Conservation (phyloP, 257 asterid genomes). For the Buddleja alternifolia region DNA sequence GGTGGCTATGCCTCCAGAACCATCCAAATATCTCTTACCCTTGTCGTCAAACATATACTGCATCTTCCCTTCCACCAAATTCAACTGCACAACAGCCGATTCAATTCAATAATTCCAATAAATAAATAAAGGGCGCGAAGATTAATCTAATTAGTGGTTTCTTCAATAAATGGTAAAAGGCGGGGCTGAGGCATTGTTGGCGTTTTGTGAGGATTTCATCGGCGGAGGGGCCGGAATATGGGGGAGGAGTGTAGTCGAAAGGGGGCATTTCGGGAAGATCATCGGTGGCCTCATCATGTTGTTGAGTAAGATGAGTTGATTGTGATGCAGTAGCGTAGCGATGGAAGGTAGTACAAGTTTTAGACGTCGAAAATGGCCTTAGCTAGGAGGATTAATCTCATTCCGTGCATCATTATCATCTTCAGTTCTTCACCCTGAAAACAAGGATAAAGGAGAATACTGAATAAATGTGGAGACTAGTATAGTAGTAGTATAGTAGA, state of each 20-base stretch:
- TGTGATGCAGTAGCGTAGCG: slow-evolving; percentile 34
- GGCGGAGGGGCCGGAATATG: slow-evolving; percentile 81
- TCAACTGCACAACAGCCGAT: slow-evolving; percentile 49
- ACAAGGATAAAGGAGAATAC: too few species aligned
- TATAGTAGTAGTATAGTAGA: too few species aligned
- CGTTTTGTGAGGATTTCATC: slow-evolving; percentile 71
- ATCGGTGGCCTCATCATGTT: slow-evolving; percentile 42
- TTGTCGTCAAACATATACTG: slow-evolving; percentile 82
- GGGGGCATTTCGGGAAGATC: slow-evolving; percentile 77
- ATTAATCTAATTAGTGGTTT: slow-evolving; percentile 67
- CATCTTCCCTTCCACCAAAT: slow-evolving; percentile 94
- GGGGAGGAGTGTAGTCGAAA: slow-evolving; percentile 85
- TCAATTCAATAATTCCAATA: too few species aligned
- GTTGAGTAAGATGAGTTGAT: slow-evolving; percentile 38
- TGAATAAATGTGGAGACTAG: too few species aligned
- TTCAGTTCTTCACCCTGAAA: slow-evolving; percentile 32
- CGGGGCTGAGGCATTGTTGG: slow-evolving; percentile 71
- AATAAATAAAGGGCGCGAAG: too few species aligned
- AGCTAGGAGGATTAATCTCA: too few species aligned
- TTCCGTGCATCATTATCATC: slow-evolving; percentile 47
- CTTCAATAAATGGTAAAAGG: slow-evolving; percentile 73
- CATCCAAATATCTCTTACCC: slow-evolving; percentile 87
- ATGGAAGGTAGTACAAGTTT: slow-evolving; percentile 22
- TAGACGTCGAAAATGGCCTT: slow-evolving; percentile 37
- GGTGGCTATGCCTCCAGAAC: slow-evolving; percentile 91